phyloP scores from a whole-genome alignment of 1,139 yeast genomes.

The Sugiyamaella neomexicana region DNA sequence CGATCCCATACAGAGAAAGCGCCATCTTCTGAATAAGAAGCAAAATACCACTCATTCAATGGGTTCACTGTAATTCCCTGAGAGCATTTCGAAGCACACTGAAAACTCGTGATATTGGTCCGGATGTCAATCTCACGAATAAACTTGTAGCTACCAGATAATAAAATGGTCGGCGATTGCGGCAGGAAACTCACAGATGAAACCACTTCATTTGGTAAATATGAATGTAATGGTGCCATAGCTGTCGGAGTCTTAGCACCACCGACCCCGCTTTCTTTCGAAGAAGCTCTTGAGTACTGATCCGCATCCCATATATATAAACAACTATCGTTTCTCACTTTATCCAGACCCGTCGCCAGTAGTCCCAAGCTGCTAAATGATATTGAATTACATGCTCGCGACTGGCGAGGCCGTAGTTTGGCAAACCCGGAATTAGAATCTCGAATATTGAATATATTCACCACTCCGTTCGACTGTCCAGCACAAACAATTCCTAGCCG shows the following conservation, averaged over 20 bases:
- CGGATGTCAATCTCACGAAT: slow-evolving; percentile 78
- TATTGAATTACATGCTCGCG: slow-evolving; percentile 72
- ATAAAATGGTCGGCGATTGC: slow-evolving; percentile 53
- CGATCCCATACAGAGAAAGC: slow-evolving; percentile 87
- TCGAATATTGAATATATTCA: slow-evolving; percentile 62
- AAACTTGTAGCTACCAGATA: slow-evolving; percentile 78
- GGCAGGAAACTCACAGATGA: slow-evolving; percentile 68
- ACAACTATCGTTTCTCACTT: slow-evolving; percentile 75
- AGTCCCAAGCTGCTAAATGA: slow-evolving; percentile 66
- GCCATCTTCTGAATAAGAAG: slow-evolving; percentile 81
- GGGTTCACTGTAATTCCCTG: slow-evolving; percentile 71
- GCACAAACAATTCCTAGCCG: slow-evolving; percentile 54
- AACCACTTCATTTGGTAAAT: slow-evolving; percentile 69
- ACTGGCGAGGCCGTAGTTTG: slow-evolving; percentile 61
- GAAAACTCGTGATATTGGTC: slow-evolving; percentile 54
- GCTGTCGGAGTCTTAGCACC: neutral
- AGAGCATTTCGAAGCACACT: slow-evolving; percentile 73
- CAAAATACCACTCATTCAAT: slow-evolving; percentile 60
- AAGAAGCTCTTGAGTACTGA: slow-evolving; percentile 35
- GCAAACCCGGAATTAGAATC: slow-evolving; percentile 42
- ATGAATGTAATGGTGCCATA: slow-evolving; percentile 11
- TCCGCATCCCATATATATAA: slow-evolving; percentile 81
- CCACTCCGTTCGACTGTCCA: slow-evolving; percentile 71
- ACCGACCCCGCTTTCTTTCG: slow-evolving; percentile 2
- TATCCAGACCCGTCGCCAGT: slow-evolving; percentile 78